Evolutionary conservation across 106 monocot genomes (phyloP), one percentile per base, ranked within the genome.

Genomic region (Allium sativum): DNA sequence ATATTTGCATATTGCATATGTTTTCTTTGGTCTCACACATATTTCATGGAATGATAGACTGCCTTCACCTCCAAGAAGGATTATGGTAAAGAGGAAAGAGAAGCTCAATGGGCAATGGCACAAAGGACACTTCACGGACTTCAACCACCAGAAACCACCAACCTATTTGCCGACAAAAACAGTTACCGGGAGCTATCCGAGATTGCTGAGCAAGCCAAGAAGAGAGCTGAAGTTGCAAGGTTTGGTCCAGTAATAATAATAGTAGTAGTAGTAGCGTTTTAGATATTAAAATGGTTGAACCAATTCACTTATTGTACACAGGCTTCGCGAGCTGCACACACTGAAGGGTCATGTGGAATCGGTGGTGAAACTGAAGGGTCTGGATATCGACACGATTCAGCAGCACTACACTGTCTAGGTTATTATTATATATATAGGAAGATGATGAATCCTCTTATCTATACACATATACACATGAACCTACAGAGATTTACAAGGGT

Each of bases 181-280:
- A 87, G 84, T 68, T 93, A 93, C 78, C 74, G 88, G 42, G 93
- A 89, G 55, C 82, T 93, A 15, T 89, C 93, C 0, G 93, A 93
- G 73, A 93, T 93, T 3, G 93, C 93, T 0, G 93, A 93, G 78
- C 85, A 93, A 60, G 93, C 93, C 51, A 93, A 89, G 51, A 65
- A 80, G 57, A 77, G 93, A 8, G 88, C 89, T 12, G 93, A 89
- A 58, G 68, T 93, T 31, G 93, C 93, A 67, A 93, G 93, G 93
- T 93, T 79, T 13, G 21, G 12, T 40, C 48, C 15, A 11, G 3
- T 6, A 50, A 50, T 12, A 50, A 50, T 50, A 50, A 12, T 50
- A 12, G 8, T 2, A 50, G 3, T 50, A 50, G 4, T 50, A 2
- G 48, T 6, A 50, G 1, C 47, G 9, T 50, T 50, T 12, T 15